phyloP scores from a whole-genome alignment of 75 land plant genomes.

The Sequoiadendron giganteum region DNA sequence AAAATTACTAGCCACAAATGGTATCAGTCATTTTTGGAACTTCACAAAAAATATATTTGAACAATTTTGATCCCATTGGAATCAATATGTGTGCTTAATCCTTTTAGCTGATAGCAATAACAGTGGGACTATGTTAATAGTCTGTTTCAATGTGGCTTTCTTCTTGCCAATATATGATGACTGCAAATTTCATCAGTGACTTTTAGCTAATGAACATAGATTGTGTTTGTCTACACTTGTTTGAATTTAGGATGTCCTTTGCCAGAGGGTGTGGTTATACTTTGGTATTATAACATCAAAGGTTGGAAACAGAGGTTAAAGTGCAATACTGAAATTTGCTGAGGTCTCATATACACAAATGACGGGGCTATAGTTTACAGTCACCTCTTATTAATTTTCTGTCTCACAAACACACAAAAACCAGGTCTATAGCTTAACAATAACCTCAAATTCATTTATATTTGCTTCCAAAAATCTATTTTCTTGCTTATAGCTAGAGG shows the following conservation, averaged over 20 bases:
- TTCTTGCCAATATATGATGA: neutral
- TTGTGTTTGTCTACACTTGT: neutral
- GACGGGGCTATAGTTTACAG: neutral
- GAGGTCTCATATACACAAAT: neutral
- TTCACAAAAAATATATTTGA: neutral
- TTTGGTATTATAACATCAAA: neutral
- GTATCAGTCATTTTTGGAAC: no score
- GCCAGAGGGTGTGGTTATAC: neutral
- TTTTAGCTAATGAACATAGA: neutral
- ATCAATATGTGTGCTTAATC: neutral
- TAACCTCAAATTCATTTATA: neutral
- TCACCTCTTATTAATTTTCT: neutral
- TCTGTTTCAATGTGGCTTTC: neutral
- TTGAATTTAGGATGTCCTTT: neutral
- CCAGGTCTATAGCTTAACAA: neutral
- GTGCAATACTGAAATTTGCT: neutral
- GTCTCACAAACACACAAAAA: neutral
- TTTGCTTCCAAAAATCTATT: neutral
- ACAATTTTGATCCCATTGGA: neutral
- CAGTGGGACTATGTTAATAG: neutral
- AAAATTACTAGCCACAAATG: no score
- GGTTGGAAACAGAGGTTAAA: neutral
- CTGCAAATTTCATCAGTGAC: neutral
- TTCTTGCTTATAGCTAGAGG: neutral
- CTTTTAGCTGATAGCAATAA: neutral